phyloP scores from a whole-genome alignment of 495 filamentous ascomycete species.

The Thozetella sp. region DNA sequence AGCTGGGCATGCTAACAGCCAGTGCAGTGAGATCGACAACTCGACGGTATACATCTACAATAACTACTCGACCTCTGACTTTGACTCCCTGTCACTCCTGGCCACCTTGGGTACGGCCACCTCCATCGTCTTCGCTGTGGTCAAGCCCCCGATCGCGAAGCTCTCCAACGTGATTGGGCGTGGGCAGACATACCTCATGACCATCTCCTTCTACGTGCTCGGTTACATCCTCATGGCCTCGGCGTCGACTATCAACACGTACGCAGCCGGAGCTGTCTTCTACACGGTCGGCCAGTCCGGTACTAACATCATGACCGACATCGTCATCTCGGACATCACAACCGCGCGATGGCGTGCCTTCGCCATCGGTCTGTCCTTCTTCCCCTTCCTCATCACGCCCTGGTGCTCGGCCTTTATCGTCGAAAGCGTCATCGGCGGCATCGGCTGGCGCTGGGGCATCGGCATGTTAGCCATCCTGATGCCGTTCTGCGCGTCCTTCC shows the following conservation, averaged over 20 bases:
- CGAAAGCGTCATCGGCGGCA: conserved; percentile 41
- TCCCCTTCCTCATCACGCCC: conserved; percentile 46
- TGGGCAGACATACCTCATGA: conserved; percentile 43
- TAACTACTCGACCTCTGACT: conserved; percentile 47
- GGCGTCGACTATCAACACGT: conserved; percentile 39
- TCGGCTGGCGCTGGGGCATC: conserved; percentile 54
- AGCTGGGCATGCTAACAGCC: conserved; percentile 3
- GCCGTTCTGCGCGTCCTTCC: conserved; percentile 47
- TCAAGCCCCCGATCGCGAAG: conserved; percentile 51
- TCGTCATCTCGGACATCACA: conserved; percentile 48
- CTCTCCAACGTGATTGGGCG: conserved; percentile 49
- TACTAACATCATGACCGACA: conserved; percentile 47
- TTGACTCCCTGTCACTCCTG: conserved; percentile 39
- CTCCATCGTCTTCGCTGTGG: conserved; percentile 43
- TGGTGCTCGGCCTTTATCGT: conserved; percentile 47
- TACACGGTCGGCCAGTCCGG: conserved; percentile 47
- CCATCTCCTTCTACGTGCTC: conserved; percentile 43
- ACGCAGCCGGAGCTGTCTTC: conserved; percentile 45
- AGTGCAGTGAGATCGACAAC: conserved; percentile 41
- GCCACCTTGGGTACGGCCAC: conserved; percentile 43
- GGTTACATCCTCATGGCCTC: conserved; percentile 49
- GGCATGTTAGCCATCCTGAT: conserved; percentile 52
- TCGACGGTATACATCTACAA: conserved; percentile 47
- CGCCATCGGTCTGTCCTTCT: conserved; percentile 42
- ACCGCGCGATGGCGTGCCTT: conserved; percentile 48